phyloP scores from a whole-genome alignment of 768 basidiomycete genomes.

The Suillus spraguei region DNA sequence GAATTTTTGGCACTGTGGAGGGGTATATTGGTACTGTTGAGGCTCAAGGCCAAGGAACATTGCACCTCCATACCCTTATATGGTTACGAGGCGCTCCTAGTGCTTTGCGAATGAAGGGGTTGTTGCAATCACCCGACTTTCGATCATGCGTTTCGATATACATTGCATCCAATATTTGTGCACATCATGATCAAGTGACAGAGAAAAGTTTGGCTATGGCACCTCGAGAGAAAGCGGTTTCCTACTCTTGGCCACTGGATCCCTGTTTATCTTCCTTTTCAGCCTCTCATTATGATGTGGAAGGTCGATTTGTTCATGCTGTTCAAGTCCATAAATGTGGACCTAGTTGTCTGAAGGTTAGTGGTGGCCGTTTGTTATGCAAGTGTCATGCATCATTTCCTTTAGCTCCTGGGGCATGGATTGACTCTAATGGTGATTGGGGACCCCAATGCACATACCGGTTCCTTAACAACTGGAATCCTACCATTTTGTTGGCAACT shows the following conservation, averaged over 20 bases:
- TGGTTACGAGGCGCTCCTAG: neutral
- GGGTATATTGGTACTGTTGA: neutral
- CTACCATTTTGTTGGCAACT: neutral
- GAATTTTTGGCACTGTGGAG: neutral
- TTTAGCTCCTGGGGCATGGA: neutral
- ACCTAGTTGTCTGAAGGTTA: neutral
- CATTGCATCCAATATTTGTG: neutral
- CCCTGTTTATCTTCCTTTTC: too few relatives aligned
- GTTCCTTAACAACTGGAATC: neutral
- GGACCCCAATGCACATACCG: neutral
- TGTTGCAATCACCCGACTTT: too few relatives aligned
- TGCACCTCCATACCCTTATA: neutral
- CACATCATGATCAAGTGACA: accelerated
- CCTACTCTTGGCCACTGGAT: neutral
- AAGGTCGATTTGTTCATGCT: neutral
- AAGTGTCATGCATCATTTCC: neutral
- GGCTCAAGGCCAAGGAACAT: neutral
- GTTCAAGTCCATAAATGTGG: neutral
- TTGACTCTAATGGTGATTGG: neutral
- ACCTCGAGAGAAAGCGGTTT: neutral
- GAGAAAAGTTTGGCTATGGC: accelerated
- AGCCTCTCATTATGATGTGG: too few relatives aligned
- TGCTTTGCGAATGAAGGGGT: accelerated
- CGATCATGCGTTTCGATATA: too few relatives aligned
- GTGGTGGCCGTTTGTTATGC: neutral